phyloP scores from a whole-genome alignment of 352 stramenopile genomes.

The Elongisporangium senticosum region DNA sequence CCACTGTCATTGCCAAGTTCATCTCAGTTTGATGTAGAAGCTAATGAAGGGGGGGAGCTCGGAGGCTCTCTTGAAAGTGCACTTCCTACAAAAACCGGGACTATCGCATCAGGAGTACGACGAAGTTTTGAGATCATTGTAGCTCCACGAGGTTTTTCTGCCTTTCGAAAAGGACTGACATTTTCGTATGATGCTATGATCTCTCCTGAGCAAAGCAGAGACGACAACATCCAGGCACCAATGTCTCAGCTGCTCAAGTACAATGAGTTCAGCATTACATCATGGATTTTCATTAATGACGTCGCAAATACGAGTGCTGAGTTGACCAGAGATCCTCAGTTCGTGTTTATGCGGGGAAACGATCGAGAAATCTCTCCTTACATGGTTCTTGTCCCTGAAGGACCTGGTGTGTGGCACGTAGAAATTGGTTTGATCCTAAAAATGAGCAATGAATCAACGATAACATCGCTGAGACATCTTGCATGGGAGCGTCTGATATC shows the following conservation, averaged over 20 bases:
- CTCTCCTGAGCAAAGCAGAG: constrained; percentile 1
- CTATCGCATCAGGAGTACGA: constrained; percentile 10
- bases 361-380: constrained; percentile 58
- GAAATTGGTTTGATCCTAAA: constrained; percentile 55
- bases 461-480: constrained; percentile 13
- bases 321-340: constrained; percentile 9
- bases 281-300: constrained; percentile 73
- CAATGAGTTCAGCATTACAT: constrained; percentile 85
- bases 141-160: constrained; percentile 46
- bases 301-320: background rate
- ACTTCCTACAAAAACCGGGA: too few species aligned
- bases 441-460: constrained; percentile 5
- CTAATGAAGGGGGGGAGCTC: too few species aligned
- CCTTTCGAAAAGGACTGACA: constrained; percentile 42
- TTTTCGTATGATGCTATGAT: constrained; percentile 58
- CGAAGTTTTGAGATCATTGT: constrained; percentile 76
- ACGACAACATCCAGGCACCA: background rate
- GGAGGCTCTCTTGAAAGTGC: too few species aligned
- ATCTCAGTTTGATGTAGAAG: too few species aligned
- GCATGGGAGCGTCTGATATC: constrained; percentile 59
- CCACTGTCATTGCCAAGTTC: too few species aligned
- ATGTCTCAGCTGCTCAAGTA: constrained; percentile 62
- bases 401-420: constrained; percentile 34
- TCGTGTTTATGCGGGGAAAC: constrained; percentile 74
- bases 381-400: constrained; percentile 42